phyloP scores from a whole-genome alignment of 2,329 filamentous ascomycete genomes.

The Raffaelea albimanens region DNA sequence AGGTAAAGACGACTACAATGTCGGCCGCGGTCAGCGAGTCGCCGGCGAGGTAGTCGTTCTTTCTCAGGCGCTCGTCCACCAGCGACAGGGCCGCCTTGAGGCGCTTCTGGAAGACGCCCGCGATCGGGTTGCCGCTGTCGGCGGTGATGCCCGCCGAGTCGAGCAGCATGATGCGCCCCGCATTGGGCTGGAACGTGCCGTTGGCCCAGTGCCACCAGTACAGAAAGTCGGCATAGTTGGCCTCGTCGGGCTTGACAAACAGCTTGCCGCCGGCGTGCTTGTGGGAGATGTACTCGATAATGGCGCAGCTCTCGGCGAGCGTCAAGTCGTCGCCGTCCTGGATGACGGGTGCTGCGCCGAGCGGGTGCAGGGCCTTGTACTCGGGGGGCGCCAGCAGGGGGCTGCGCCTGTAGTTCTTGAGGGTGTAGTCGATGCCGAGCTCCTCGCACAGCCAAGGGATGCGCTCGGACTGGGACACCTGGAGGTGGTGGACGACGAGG shows the following conservation, averaged over 20 bases:
- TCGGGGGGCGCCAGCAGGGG: conserved; percentile 24
- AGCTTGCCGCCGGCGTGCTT: conserved; percentile 42
- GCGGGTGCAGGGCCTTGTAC: conserved; percentile 34
- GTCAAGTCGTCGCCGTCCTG: conserved; percentile 44
- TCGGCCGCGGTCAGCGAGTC: conserved; percentile 55
- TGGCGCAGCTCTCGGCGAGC: conserved; percentile 51
- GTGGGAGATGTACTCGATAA: conserved; percentile 51
- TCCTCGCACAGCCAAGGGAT: conserved; percentile 58
- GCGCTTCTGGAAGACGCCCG: conserved; percentile 15
- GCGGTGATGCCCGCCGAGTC: conserved; percentile 6
- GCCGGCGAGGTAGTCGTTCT: conserved; percentile 48
- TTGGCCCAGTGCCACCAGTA: conserved; percentile 56
- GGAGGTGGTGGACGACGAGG: conserved; percentile 51
- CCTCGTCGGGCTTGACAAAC: conserved; percentile 30
- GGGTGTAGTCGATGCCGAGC: conserved; percentile 41
- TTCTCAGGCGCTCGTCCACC: conserved; percentile 37
- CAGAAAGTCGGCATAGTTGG: conserved; percentile 49
- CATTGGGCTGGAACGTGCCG: conserved; percentile 29
- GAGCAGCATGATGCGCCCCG: conserved; percentile 30
- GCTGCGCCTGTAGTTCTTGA: conserved; percentile 20
- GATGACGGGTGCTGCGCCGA: conserved; percentile 51
- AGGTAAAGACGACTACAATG: conserved; percentile 50
- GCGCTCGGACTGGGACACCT: conserved; percentile 52
- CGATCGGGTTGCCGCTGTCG: conserved; percentile 8
- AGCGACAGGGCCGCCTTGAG: conserved; percentile 28